phyloP scores from a whole-genome alignment of 331 rosid species.

The Quercus tomentella region DNA sequence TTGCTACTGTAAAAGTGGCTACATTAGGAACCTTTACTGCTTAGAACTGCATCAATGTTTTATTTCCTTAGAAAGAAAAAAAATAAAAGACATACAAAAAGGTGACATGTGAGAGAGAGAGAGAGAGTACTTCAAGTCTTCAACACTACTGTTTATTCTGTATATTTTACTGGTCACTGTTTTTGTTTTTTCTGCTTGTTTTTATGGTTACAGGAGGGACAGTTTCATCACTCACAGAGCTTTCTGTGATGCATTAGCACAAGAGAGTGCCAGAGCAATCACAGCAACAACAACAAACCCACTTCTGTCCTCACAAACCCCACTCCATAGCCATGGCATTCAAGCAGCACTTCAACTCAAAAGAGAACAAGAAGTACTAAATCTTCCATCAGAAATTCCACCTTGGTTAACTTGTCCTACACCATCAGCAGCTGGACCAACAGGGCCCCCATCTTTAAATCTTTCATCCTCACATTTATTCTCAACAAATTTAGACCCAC shows the following conservation, averaged over 20 bases:
- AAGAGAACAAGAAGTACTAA: constrained; percentile 32
- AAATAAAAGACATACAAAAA: constrained; percentile 12
- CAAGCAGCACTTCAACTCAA: constrained; percentile 31
- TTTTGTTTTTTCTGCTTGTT: constrained; percentile 30
- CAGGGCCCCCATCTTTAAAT: neutral
- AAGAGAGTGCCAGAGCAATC: constrained; percentile 41
- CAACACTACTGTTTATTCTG: neutral
- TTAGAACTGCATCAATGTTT: neutral
- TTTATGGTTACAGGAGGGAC: constrained; percentile 53
- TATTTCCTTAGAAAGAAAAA: constrained; percentile 4
- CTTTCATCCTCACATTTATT: constrained; percentile 17
- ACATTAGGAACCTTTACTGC: constrained; percentile 5
- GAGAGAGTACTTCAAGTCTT: neutral
- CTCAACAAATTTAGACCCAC: constrained; percentile 10
- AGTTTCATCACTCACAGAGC: constrained; percentile 82
- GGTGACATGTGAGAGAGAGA: constrained; percentile 7
- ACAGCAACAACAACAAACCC: constrained; percentile 29
- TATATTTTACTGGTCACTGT: constrained; percentile 4
- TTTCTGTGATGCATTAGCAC: constrained; percentile 76
- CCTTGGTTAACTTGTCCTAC: constrained; percentile 26
- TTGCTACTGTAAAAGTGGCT: neutral
- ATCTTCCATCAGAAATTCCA: constrained; percentile 14
- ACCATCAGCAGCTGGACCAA: neutral
- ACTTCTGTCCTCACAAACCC: constrained; percentile 35
- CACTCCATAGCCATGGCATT: constrained; percentile 23